A percentile compares a stretch with the other conserved stretches of the same genome.
Conservation (phyloP, 2,329 filamentous ascomycete species). For the Talaromyces sp. region DNA sequence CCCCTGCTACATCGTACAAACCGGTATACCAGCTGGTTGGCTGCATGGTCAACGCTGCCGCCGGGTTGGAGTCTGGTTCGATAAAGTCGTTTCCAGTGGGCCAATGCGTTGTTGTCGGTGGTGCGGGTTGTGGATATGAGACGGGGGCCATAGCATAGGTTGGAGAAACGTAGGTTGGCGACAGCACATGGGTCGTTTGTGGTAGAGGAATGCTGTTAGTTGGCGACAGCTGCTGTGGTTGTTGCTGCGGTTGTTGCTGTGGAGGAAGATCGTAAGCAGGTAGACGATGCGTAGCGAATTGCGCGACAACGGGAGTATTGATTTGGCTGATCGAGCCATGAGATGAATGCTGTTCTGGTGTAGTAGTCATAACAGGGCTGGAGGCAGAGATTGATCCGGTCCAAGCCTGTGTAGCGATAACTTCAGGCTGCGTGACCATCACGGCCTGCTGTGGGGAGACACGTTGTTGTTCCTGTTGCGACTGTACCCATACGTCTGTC, state of each 20-base stretch:
- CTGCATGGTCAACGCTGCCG: conserved; percentile 21
- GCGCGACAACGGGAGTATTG: conserved; percentile 21
- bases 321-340: conserved; percentile 15
- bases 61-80: conserved; percentile 23
- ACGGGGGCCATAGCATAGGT: conserved; percentile 11
- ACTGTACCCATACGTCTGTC: conserved; percentile 12
- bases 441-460: background rate
- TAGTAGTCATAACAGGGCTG: conserved; percentile 1
- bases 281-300: conserved; percentile 22
- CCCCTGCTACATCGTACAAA: conserved; percentile 12
- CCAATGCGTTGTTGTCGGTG: conserved; percentile 26
- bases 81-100: conserved; percentile 22
- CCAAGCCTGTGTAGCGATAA: conserved; percentile 10
- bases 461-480: conserved; percentile 11
- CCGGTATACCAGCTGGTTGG: conserved; percentile 9
- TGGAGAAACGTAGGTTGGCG: conserved; percentile 10
- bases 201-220: conserved; percentile 1
- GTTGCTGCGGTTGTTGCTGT: conserved; percentile 24
- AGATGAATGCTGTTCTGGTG: conserved; percentile 8
- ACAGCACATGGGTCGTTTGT: conserved; percentile 11
- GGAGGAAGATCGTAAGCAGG: conserved; percentile 26
- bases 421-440: background rate
- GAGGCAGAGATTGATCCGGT: conserved; percentile 1
- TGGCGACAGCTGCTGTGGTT: conserved; percentile 19
- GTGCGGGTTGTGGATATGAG: conserved; percentile 20